Evolutionary conservation across 2,329 filamentous ascomycete species (phyloP).

Genomic region (Botrytis sinoallii): DNA sequence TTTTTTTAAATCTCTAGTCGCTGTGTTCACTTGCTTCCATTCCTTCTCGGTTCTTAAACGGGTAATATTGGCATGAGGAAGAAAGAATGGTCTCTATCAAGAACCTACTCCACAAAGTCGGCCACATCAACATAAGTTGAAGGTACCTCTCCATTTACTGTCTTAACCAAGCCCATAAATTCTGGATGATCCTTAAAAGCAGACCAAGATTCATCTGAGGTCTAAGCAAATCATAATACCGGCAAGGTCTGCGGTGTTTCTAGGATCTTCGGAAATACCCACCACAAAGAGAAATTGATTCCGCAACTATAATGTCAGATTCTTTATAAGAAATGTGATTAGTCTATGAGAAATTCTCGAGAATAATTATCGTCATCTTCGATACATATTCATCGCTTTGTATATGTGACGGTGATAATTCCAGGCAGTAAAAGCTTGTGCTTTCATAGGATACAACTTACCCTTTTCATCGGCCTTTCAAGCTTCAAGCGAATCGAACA

Average conservation of each 20-base stretch:
- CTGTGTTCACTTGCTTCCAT: too few species aligned
- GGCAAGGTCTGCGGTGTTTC: not conserved
- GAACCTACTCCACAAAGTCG: too few species aligned
- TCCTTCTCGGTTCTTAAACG: too few species aligned
- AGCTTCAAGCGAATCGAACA: not conserved
- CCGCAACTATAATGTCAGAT: too few species aligned
- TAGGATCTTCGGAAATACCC: too few species aligned
- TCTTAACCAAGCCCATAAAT: not conserved
- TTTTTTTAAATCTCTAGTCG: too few species aligned
- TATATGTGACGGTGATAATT: not conserved
- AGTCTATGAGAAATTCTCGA: not conserved
- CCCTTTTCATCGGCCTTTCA: too few species aligned
- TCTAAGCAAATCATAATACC: not conserved
- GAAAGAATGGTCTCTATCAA: not conserved
- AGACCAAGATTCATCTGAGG: not conserved
- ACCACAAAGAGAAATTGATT: too few species aligned
- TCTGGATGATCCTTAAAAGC: fast-evolving
- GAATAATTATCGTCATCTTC: not conserved
- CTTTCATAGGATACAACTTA: not conserved
- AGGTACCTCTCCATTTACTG: fast-evolving
- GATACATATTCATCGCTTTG: not conserved
- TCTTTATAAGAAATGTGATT: not conserved
- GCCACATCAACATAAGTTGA: too few species aligned
- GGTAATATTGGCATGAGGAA: not conserved
- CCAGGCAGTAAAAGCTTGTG: fast-evolving